Conservation (phyloP, 306 rosid genomes). For the Sophora flavescens region DNA sequence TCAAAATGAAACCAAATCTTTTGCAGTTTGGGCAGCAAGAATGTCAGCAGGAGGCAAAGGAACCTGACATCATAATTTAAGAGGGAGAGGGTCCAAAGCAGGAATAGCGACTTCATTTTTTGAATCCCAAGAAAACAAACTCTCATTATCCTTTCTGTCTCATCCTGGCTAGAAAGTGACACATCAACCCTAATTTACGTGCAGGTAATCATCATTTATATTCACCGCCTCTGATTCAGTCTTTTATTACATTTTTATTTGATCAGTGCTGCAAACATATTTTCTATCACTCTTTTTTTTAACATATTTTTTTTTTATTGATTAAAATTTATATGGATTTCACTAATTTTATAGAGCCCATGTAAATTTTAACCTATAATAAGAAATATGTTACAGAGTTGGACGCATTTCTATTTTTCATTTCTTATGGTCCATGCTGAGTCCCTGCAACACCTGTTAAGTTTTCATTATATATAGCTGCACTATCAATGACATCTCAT, state of each 20-base stretch:
- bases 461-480: slow-evolving; percentile 49
- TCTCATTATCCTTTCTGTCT: slow-evolving; percentile 70
- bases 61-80: slow-evolving; percentile 42
- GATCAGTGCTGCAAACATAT: too few species aligned
- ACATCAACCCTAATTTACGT: slow-evolving; percentile 62
- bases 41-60: slow-evolving; percentile 41
- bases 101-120: slow-evolving; percentile 50
- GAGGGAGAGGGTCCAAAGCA: slow-evolving; percentile 42
- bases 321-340: too few species aligned
- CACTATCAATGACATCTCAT: slow-evolving; percentile 40
- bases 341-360: too few species aligned
- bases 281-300: too few species aligned
- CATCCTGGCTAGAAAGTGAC: slow-evolving; percentile 66
- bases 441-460: neutral
- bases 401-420: too few species aligned
- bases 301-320: too few species aligned
- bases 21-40: slow-evolving; percentile 44
- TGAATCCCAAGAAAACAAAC: slow-evolving; percentile 86
- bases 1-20: slow-evolving; percentile 27
- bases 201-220: slow-evolving; percentile 62
- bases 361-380: too few species aligned
- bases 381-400: too few species aligned
- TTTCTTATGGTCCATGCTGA: slow-evolving; percentile 36
- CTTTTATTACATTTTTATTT: slow-evolving; percentile 22
- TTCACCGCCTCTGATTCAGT: slow-evolving; percentile 54